Evolutionary conservation across 805 yeast genomes (phyloP), one percentile per base, ranked within the genome.

Genomic region (Candida koratica): DNA sequence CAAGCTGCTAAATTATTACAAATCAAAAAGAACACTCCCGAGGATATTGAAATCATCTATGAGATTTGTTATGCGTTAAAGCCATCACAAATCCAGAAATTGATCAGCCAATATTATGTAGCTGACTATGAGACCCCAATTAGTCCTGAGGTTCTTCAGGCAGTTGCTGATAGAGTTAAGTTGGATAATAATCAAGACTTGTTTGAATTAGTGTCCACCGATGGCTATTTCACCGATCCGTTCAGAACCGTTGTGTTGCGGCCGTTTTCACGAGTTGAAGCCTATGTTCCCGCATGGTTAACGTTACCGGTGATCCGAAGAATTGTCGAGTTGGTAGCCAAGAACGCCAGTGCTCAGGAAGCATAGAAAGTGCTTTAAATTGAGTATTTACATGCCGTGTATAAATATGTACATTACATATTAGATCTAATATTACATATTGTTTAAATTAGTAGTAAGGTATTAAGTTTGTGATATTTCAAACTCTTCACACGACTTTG

Each of bases 101-200:
- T 93, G 56, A 81, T 93, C 46, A 73, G 90, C 11, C 94, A 85
- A 56, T 93, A 94, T 56, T 79, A 79, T 44, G 84, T 83, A 45
- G 96, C 96, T 7, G 97, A 90, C 55, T 93, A 90, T 56, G 98
- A 93, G 65, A 76, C 87, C 2, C 97, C 97, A 28, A 81, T 90
- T 42, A 80, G 90, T 11, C 81, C 85, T 27, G 83, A 79, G 37
- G 87, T 89, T 36, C 71, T 86, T 45, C 79, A 81, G 49, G 80
- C 79, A 22, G 85, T 90, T 39, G 94, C 96, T 12, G 84, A 81
- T 45, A 75, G 74, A 51, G 93, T 84, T 16, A 83, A 81, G 60
- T 69, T 69, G 27, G 63, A 69, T 22, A 36, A 29, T 36, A 61
- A 67, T 12, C 77, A 71, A 42, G 89, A 83, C 46, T 80, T 81